Evolutionary conservation across 805 yeast species (phyloP), one percentile per base, ranked within the genome.

Genomic region (Monosporozyma unispora): DNA sequence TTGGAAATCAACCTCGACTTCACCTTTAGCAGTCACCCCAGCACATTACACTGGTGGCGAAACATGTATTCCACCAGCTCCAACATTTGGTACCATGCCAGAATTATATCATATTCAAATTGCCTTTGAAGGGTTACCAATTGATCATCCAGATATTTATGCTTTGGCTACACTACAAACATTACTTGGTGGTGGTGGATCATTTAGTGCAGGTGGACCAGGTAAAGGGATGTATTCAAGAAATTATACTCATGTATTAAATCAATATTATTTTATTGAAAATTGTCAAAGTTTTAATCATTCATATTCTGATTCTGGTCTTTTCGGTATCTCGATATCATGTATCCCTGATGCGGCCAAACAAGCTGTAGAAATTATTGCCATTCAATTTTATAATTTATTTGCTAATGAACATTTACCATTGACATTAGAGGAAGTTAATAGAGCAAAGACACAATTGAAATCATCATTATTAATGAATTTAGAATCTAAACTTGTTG

Each of bases 161-260:
- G 95, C 96, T 1, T 71, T 89, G 38, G 96, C 98, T 1, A 81
- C 89, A 1, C 73, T 93, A 50, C 98, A 93, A 64, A 87, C 90
- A 52, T 72, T 91, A 21, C 71, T 93, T 12, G 99, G 99, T 41
- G 97, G 98, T 35, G 99, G 98, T 50, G 95, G 96, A 4, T 89
- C 98, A 1, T 93, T 93, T 63, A 83, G 95, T 18, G 98, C 99
- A 9, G 99, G 99, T 56, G 99, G 99, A 0, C 99, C 99, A 16
- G 99, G 99, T 48, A 93, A 93, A 68, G 99, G 99, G 3, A 90
- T 93, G 98, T 93, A 89, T 65, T 87, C 96, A 3, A 77, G 98
- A 51, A 78, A 95, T 22, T 93, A 89, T 71, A 87, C 96, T 0
- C 80, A 89, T 57, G 96, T 93, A 2, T 74, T 93, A 63, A 91